Evolutionary conservation across 208 protist genomes (phyloP), one percentile per base, ranked within the genome.

Genomic region (Crithidia thermophila): DNA sequence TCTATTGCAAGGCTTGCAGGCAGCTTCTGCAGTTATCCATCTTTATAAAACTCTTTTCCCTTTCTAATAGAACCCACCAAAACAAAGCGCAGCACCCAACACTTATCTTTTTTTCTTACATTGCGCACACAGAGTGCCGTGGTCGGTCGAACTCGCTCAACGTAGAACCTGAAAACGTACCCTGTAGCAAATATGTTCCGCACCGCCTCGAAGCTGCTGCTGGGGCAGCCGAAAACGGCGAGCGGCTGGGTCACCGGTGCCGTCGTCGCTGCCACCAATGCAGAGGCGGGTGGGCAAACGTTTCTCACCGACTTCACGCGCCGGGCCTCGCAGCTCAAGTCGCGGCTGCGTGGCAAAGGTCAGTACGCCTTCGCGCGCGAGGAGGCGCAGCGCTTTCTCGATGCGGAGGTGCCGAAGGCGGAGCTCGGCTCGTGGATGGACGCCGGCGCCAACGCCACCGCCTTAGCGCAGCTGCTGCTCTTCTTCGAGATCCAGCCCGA

Each of bases 401-500:
- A 95, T 60, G 73, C 67, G 4, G 84, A 93, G 51, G 90, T 95
- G 23, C 90, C 90, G 2, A 84, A 84, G 67, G 60, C 28, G 13
- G 66, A 69, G 28, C 71, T 87, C 9, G 81, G 67, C 36, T 59
- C 74, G 25, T 95, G 90, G 88, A 84, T 95, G 25, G 85, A 93
- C 46, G n/a, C 84, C 28, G 81, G 77, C 62, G 67, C 10, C 36
- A 91, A 95, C 62, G 90, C 90, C 3, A 33, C 93, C 4, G 83
- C 90, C 0, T 67, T 95, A 14, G 46, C 84, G n/a, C 83, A 93
- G 76, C 36, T 95, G 13, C 66, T 93, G 25, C 52, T 34, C 28
- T 91, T 90, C 67, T 95, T 93, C 61, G 88, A 90, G 47, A 82
- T 95, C 6, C 70, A 89, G 51, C 87, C 88, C 2, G 87, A 95